Evolutionary conservation across 257 asterid genomes (phyloP).

Genomic region (Thymus quinquecostatus): DNA sequence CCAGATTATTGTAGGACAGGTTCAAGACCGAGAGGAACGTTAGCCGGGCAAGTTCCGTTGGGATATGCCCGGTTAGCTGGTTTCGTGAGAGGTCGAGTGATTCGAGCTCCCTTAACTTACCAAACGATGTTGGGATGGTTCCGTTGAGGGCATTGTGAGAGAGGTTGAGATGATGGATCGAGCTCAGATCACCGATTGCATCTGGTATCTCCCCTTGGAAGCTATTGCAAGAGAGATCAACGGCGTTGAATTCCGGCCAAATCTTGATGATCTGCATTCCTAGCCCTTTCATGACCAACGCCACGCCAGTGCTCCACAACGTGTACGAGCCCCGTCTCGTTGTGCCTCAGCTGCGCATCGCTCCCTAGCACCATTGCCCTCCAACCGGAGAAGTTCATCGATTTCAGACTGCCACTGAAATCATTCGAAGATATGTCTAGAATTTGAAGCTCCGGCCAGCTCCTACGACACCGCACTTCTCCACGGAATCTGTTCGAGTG

Average conservation of each 20-base stretch:
- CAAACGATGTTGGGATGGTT: not conserved
- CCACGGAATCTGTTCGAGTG: constrained; percentile 49
- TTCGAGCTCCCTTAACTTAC: not conserved
- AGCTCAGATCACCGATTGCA: not conserved
- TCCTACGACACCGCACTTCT: constrained; percentile 24
- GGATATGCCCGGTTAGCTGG: not conserved
- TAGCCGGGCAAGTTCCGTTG: not conserved
- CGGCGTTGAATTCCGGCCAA: constrained; percentile 31
- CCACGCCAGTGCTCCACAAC: not conserved
- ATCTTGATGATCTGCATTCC: constrained; percentile 31
- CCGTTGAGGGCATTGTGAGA: not conserved
- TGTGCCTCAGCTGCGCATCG: not conserved
- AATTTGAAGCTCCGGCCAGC: constrained; percentile 32
- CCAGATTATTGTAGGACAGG: not conserved
- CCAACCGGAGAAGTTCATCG: constrained; percentile 4
- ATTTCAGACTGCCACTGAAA: constrained; percentile 17
- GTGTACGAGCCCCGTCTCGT: not conserved
- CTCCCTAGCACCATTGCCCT: not conserved
- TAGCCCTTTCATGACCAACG: constrained; percentile 38
- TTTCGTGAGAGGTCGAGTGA: not conserved
- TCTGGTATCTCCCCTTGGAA: not conserved
- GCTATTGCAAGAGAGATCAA: constrained; percentile 53
- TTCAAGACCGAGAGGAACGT: not conserved
- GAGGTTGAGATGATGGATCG: constrained; percentile 38
- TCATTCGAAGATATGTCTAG: constrained; percentile 29